Evolutionary conservation across 192 early-diverging fungal species (phyloP), one percentile per base, ranked within the genome.

Genomic region (Mortierella hygrophila): DNA sequence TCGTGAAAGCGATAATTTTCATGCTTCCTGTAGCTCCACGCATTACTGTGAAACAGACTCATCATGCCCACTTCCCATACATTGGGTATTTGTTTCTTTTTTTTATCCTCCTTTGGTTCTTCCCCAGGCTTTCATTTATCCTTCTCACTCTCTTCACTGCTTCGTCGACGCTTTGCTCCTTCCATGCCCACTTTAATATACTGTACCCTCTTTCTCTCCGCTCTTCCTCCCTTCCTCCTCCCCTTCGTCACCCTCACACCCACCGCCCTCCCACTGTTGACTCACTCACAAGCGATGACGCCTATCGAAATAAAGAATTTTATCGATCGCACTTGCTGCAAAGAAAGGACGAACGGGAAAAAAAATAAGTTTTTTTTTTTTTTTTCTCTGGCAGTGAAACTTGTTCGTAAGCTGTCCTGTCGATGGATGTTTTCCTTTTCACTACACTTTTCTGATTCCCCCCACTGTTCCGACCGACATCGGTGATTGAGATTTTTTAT

Each of bases 351-450:
- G 32, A 29, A 29, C 60, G 10, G 60, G 26, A 65, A 26, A 29
- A n/a, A 60, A 65, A 38, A 47, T 9, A 32, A n/a, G 11, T 23
- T 37, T n/a, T 70, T 80, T 11, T 68, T 74, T 35, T 81, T 69
- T 75, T 52, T 68, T 54, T 42, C 23, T 29, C 13, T 23, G 40
- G 26, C 35, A 65, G n/a, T 69, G 46, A 80, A 49, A 35, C 49
- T 75, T 75, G 21, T 23, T 35, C 23, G 21, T 23, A 29, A 54
- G 44, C 75, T 40, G 38, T 47, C 47, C 74, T 63, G 75, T 32
- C 75, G 81, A 82, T 82, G 81, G 81, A 82, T 82, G 81, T 75
- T 75, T 75, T 32, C 74, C 60, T 57, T 75, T 10, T 21, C 29
- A 49, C 74, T 37, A 35, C 35, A 46, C 47, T 60, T 54, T 52